phyloP scores from a whole-genome alignment of 495 filamentous ascomycete species.

The Trichoderma virens region DNA sequence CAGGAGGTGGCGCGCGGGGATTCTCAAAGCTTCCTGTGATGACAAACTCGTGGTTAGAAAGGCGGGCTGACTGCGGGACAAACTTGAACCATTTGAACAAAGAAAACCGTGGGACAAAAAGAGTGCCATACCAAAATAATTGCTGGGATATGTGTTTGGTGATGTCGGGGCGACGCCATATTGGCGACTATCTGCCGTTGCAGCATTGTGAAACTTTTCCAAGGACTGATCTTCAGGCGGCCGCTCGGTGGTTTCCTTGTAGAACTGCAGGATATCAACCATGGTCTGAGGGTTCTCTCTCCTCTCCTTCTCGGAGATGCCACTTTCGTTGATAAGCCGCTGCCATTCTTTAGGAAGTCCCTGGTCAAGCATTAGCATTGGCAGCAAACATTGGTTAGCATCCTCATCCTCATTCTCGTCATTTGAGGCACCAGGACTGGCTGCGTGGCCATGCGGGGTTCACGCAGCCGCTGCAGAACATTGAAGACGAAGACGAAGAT shows the following conservation, averaged over 20 bases:
- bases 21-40: slow-evolving; percentile 94
- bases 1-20: slow-evolving; percentile 83
- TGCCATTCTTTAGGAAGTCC: slow-evolving; percentile 98
- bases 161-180: slow-evolving; percentile 35
- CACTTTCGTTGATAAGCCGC: slow-evolving; percentile 85
- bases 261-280: slow-evolving; percentile 91
- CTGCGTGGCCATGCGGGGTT: slow-evolving; percentile 5
- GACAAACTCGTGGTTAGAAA: slow-evolving; percentile 68
- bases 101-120: slow-evolving; percentile 54
- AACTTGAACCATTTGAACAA: too few species aligned
- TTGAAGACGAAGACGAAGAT: neutral
- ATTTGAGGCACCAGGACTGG: too few species aligned
- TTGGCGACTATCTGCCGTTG: slow-evolving; percentile 49
- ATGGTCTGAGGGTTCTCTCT: slow-evolving; percentile 91
- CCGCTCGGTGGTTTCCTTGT: slow-evolving; percentile 82
- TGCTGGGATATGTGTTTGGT: slow-evolving; percentile 39
- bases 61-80: slow-evolving; percentile 48
- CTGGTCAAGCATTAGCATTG: slow-evolving; percentile 38
- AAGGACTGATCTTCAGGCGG: slow-evolving; percentile 77
- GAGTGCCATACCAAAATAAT: slow-evolving; percentile 44
- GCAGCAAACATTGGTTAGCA: slow-evolving; percentile 10
- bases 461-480: neutral
- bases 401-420: too few species aligned
- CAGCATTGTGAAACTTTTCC: slow-evolving; percentile 90
- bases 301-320: slow-evolving; percentile 92